phyloP scores from a whole-genome alignment of 2,329 filamentous ascomycete species.

The Claviceps maximensis region DNA sequence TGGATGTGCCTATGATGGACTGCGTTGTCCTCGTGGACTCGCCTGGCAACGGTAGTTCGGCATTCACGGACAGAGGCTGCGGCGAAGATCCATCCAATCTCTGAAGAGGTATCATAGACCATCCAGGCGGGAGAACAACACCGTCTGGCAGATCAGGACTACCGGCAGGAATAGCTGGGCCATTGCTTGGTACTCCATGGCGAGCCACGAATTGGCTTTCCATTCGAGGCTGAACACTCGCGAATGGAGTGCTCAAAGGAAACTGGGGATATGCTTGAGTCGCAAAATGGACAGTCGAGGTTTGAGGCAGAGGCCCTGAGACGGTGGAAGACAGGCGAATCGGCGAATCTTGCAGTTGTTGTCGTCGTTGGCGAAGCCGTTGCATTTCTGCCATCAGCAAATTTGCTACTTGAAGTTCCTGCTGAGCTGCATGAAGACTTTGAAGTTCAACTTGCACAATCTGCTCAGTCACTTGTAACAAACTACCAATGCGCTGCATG shows the following conservation, averaged over 20 bases:
- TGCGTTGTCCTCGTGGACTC: conserved; percentile 8
- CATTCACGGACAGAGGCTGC: conserved; percentile 8
- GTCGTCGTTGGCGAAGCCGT: conserved; percentile 44
- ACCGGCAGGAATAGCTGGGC: conserved; percentile 42
- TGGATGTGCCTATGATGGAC: not conserved
- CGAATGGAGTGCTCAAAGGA: conserved; percentile 11
- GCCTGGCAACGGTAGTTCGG: conserved; percentile 7
- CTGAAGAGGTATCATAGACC: conserved; percentile 50
- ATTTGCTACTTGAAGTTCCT: conserved; percentile 56
- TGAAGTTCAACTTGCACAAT: conserved; percentile 56
- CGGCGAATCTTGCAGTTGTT: conserved; percentile 18
- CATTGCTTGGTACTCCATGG: conserved; percentile 31
- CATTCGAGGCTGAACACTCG: conserved; percentile 21
- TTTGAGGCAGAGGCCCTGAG: conserved; percentile 6
- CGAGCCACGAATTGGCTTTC: conserved; percentile 30
- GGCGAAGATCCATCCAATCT: conserved; percentile 29
- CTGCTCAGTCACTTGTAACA: conserved; percentile 54
- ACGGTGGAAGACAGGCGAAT: conserved; percentile 10
- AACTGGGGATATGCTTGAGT: conserved; percentile 11
- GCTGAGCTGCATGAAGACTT: conserved; percentile 46
- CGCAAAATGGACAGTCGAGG: conserved; percentile 8
- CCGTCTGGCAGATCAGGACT: conserved; percentile 50
- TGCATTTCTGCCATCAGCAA: conserved; percentile 54
- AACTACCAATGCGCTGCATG: conserved; percentile 37
- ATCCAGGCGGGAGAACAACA: conserved; percentile 50